Evolutionary conservation across 2,329 filamentous ascomycete genomes (phyloP), one percentile per base, ranked within the genome.

Genomic region (Orbilia javanica): DNA sequence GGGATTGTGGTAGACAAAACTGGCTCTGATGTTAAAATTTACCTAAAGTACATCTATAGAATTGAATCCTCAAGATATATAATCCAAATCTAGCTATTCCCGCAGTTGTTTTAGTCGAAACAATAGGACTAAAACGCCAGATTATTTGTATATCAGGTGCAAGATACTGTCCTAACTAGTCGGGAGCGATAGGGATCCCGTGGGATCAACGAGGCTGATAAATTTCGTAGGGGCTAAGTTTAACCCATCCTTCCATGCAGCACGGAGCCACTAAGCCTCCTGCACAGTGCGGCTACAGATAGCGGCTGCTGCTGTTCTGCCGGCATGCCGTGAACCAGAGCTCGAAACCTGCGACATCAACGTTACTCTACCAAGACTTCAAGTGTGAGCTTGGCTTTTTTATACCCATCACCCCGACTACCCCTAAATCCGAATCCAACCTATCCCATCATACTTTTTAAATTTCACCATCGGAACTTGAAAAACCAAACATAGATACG

Each of bases 131-230:
- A n/a, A n/a, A n/a, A n/a, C n/a, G n/a, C n/a, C n/a, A n/a, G n/a
- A 31, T 7, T 31, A 31, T n/a, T n/a, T 31, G 29, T 31, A 39
- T 39, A 39, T 15, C 13, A 39, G 13, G 4, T 15, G 36, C 13
- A 13, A 39, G n/a, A 39, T 36, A 10, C 13, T 10, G 10, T 39
- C 11, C 8, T 8, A 39, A 2, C 8, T 15, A 36, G 13, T 2
- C 34, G 2, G 34, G 8, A 10, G 34, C 36, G 10, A 39, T 11
- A 11, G 11, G 11, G n/a, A 36, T 57, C 29, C 52, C 5, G 3
- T 20, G 15, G 52, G 52, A 36, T 36, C 29, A 57, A 57, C 31
- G 29, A 6, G 52, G 52, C 52, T 57, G 52, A 36, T 57, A 36
- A 57, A 4, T 57, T 57, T 57, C 52, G 52, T 36, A 2, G 2